phyloP scores from a whole-genome alignment of 495 filamentous ascomycete species.

The Podospora bellae-mahoneyi region DNA sequence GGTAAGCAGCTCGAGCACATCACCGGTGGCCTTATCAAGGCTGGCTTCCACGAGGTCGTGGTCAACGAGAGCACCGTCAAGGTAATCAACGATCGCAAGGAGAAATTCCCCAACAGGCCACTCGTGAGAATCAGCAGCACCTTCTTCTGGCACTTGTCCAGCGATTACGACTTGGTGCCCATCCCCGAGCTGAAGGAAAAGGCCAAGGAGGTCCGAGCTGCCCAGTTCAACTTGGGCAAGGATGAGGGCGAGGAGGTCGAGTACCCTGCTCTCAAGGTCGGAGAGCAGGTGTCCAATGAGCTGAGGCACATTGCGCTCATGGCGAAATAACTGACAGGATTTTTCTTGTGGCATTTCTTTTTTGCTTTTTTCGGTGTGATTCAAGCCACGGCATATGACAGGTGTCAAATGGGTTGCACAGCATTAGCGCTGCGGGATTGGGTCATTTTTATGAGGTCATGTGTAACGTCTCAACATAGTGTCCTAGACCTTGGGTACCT shows the following conservation, averaged over 20 bases:
- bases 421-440: neutral
- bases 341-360: neutral
- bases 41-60: constrained; percentile 53
- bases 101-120: constrained; percentile 40
- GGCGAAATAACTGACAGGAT: constrained; percentile 21
- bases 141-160: constrained; percentile 51
- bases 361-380: neutral
- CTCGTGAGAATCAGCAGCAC: constrained; percentile 48
- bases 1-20: constrained; percentile 54
- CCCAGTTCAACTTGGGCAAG: constrained; percentile 41
- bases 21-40: constrained; percentile 51
- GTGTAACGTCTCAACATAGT: neutral
- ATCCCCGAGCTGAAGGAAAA: constrained; percentile 36
- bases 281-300: constrained; percentile 44
- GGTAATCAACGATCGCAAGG: constrained; percentile 35
- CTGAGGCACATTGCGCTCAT: constrained; percentile 45
- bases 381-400: constrained; percentile 1
- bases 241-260: constrained; percentile 45
- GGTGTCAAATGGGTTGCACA: constrained; percentile 2
- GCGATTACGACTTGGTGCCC: constrained; percentile 46
- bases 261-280: constrained; percentile 47
- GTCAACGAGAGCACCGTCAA: constrained; percentile 44
- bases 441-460: neutral
- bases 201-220: constrained; percentile 37
- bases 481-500: neutral